A percentile compares a stretch with the other conserved stretches of the same genome.
These are phyloP conservation scores for Capronia coronata DNA, from an alignment of 2,329 filamentous ascomycete genomes.

Conservation along the genomic window DNA sequence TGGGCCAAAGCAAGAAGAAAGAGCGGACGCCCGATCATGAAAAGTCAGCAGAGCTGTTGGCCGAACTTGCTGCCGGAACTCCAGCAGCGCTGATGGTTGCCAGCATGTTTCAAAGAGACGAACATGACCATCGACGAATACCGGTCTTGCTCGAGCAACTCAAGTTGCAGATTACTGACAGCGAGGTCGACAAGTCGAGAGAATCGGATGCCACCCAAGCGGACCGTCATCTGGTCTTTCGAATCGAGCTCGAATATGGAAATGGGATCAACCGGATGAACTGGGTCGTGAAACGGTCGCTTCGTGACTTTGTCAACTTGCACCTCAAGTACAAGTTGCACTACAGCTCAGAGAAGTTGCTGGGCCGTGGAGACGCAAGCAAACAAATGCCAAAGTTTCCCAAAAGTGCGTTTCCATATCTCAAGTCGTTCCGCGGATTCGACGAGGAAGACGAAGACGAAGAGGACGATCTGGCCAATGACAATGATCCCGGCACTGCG, in stretches of 20 bases:
- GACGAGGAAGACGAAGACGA: slow-evolving; percentile 74
- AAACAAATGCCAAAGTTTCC: slow-evolving; percentile 87
- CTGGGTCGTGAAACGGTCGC: slow-evolving; percentile 82
- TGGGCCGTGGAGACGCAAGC: slow-evolving; percentile 61
- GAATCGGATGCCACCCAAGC: slow-evolving; percentile 26
- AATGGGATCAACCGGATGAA: slow-evolving; percentile 94
- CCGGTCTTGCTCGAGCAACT: slow-evolving; percentile 92
- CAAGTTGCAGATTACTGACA: slow-evolving; percentile 79
- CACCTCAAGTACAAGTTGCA: slow-evolving; percentile 91
- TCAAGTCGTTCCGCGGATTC: slow-evolving; percentile 70
- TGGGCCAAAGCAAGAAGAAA: slow-evolving; percentile 70
- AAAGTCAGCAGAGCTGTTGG: slow-evolving; percentile 94
- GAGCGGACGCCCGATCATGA: slow-evolving; percentile 82
- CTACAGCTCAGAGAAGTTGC: slow-evolving; percentile 72
- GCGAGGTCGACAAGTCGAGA: slow-evolving; percentile 53
- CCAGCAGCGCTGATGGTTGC: slow-evolving; percentile 90
- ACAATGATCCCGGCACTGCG: slow-evolving; percentile 55
- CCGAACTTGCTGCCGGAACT: slow-evolving; percentile 83
- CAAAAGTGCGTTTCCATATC: slow-evolving; percentile 78
- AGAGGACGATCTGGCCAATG: slow-evolving; percentile 45
- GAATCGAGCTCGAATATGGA: slow-evolving; percentile 90
- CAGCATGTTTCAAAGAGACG: slow-evolving; percentile 95
- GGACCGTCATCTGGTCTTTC: slow-evolving; percentile 74
- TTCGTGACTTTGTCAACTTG: slow-evolving; percentile 84
- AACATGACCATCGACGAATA: slow-evolving; percentile 90